Base-by-base conservation (phyloP, 2,329 filamentous ascomycete genomes). In the Colletotrichum sp. region DNA sequence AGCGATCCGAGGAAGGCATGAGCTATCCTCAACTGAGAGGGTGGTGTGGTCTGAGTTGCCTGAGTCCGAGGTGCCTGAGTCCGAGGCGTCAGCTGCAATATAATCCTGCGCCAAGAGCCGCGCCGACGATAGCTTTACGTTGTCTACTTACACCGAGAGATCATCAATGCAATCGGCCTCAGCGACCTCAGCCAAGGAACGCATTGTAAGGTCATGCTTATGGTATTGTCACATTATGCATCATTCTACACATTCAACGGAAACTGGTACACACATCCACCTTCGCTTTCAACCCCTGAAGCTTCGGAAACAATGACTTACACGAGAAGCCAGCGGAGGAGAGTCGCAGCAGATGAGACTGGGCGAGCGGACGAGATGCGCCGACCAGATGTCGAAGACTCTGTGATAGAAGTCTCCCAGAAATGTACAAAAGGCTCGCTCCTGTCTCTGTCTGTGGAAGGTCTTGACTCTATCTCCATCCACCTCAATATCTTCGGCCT, bases 371-470 rank as follows among this genome's bases (percentile, higher is more conserved):
- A 59, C 49, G 8, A 72, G 32, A 72, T 12, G 24, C 32, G 18
- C 26, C 15, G 26, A 60, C 24, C 6, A 9, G 49, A 67, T 67
- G 49, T 49, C 34, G 1, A 72, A 60, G 4, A 34, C 32, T 72
- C 26, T 44, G 49, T 13, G 7, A 72, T 67, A 5, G 8, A 34
- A 72, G n/a, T 67, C 0, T 67, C 6, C 62, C 69, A 34, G 62
- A 67, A 60, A 72, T 49, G 49, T 16, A 72, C 49, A 72, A 72
- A 72, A 67, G 69, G 69, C 62, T 72, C 34, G 49, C 24, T 72
- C 49, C n/a, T 60, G 32, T 24, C 69, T 49, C 44, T 57, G 59
- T 65, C n/a, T 72, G 30, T 59, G 34, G 49, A 49, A 67, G 10
- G 26, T 72, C 8, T 59, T 72, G 62, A 60, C 15, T 9, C 10